These are phyloP conservation scores for Hysterangium stoloniferum DNA, from an alignment of 768 basidiomycete genomes.

Conservation along the genomic window DNA sequence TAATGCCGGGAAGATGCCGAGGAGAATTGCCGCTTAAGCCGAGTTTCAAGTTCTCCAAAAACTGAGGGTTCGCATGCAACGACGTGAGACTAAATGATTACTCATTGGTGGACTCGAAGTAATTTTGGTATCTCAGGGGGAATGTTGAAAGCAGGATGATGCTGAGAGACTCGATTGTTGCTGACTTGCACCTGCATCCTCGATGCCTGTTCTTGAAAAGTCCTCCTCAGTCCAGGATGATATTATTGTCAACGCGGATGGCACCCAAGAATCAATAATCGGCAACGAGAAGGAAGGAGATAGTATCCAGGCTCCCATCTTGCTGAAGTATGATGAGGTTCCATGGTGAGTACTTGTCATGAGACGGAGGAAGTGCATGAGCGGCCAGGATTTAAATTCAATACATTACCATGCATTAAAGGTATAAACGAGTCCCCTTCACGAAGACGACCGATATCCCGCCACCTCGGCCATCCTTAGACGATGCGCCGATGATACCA, in stretches of 20 bases:
- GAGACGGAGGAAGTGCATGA: too few relatives aligned
- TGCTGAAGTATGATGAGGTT: conserved; percentile 7
- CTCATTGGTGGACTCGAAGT: too few relatives aligned
- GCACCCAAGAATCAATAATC: not conserved
- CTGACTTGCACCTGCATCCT: not conserved
- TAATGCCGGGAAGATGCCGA: too few relatives aligned
- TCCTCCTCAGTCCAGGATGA: too few relatives aligned
- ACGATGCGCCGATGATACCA: conserved; percentile 55
- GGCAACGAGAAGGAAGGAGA: not conserved
- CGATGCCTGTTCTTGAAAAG: too few relatives aligned
- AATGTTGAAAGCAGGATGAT: too few relatives aligned
- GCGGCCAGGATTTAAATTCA: not conserved
- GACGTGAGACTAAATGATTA: too few relatives aligned
- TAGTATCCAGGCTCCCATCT: not conserved
- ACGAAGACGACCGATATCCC: conserved; percentile 24
- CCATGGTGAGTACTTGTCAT: conserved; percentile 4
- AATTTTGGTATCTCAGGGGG: too few relatives aligned
- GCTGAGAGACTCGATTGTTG: too few relatives aligned
- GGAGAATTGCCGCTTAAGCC: too few relatives aligned
- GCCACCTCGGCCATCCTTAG: conserved; percentile 43
- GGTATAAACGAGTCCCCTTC: conserved; percentile 18
- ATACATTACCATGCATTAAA: not conserved
- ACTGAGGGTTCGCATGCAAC: too few relatives aligned
- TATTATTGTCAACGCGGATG: not conserved
- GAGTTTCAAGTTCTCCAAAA: too few relatives aligned